Conservation (phyloP, 2,329 filamentous ascomycete genomes). For the Curvularia spicifera region DNA sequence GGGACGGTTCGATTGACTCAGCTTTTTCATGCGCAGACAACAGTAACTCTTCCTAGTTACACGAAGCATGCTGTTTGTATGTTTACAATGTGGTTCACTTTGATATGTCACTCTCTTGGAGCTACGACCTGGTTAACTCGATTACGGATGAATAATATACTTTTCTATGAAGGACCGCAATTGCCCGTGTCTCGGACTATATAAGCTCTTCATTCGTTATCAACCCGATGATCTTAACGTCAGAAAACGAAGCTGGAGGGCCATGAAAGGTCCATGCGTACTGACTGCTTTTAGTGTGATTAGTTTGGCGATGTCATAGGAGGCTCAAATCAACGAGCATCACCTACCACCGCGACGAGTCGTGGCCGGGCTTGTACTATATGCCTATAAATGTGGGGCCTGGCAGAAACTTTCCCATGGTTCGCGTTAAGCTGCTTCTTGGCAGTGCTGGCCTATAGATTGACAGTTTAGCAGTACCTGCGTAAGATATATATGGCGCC, state of each 20-base stretch:
- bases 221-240: not conserved
- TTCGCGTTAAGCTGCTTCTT: conserved; percentile 61
- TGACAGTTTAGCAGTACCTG: conserved; percentile 60
- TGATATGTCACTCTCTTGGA: not conserved
- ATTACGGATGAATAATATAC: not conserved
- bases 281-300: not conserved
- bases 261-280: not conserved
- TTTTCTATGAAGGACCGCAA: not conserved
- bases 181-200: not conserved
- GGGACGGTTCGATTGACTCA: conserved; percentile 53
- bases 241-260: not conserved
- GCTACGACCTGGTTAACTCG: not conserved
- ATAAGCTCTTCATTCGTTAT: not conserved
- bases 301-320: not conserved
- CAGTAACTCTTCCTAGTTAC: conserved; percentile 35
- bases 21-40: conserved; percentile 43
- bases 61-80: not conserved
- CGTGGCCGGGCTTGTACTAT: too few species aligned
- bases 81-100: not conserved
- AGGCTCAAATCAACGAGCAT: not conserved
- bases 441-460: conserved; percentile 51
- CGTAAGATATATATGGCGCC: conserved; percentile 46
- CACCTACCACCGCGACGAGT: too few species aligned
- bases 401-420: conserved; percentile 59
- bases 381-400: conserved; percentile 40